Conservation (phyloP, 768 basidiomycete genomes). For the Hirschioporus abietinus region DNA sequence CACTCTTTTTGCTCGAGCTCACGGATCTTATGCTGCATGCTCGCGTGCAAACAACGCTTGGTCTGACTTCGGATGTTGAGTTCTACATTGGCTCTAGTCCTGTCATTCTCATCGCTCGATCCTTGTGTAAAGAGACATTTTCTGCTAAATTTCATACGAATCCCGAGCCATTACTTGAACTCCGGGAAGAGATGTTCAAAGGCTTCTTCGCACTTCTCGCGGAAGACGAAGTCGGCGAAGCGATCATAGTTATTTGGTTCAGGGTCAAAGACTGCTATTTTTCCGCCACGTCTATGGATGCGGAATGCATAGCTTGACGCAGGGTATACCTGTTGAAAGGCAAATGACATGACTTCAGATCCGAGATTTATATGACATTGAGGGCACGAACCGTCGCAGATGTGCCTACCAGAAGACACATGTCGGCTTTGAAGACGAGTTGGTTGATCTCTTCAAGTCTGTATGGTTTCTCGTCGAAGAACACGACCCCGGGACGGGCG, state of each 20-base stretch:
- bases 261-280: conserved; percentile 31
- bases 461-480: conserved; percentile 47
- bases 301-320: conserved; percentile 25
- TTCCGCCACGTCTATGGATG: conserved; percentile 27
- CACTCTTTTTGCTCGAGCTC: too few species aligned
- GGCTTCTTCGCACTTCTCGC: background rate
- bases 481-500: conserved; percentile 49
- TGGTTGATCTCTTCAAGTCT: conserved; percentile 35
- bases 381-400: conserved; percentile 36
- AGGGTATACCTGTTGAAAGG: conserved; percentile 25
- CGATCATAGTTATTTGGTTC: conserved; percentile 29
- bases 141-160: too few species aligned
- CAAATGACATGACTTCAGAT: background rate
- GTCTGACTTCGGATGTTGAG: too few species aligned
- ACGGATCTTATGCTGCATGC: too few species aligned
- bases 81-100: too few species aligned
- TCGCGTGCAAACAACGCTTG: too few species aligned
- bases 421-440: conserved; percentile 40
- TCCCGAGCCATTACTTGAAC: background rate
- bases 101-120: too few species aligned
- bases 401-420: conserved; percentile 52
- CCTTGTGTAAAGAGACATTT: too few species aligned
- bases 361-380: background rate
- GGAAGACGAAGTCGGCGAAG: conserved; percentile 44
- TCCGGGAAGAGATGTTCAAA: background rate